These are phyloP conservation scores for Gynostemma pentaphyllum DNA, from an alignment of 306 rosid species.

Conservation along the genomic window DNA sequence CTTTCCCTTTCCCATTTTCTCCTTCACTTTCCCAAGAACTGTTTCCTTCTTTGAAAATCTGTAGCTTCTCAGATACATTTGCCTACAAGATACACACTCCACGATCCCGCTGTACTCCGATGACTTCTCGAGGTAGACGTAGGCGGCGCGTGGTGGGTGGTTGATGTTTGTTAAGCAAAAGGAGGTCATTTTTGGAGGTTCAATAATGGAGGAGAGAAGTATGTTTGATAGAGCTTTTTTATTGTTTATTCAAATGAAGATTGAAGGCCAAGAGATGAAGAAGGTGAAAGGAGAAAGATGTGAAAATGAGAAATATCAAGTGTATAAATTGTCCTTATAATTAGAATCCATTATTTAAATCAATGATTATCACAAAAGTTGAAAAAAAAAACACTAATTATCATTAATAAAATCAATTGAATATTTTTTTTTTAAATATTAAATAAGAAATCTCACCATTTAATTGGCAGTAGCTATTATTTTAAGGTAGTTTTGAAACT, in stretches of 20 bases:
- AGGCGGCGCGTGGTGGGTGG: conserved; percentile 61
- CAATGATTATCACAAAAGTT: too few relatives aligned
- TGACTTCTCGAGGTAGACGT: conserved; percentile 74
- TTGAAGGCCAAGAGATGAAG: too few relatives aligned
- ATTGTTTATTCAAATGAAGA: too few relatives aligned
- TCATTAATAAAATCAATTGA: too few relatives aligned
- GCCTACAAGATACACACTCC: conserved; percentile 84
- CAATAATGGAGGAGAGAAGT: background rate
- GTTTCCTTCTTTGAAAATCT: conserved; percentile 65
- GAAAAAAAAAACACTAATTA: too few relatives aligned
- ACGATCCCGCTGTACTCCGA: conserved; percentile 83
- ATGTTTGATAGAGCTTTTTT: background rate
- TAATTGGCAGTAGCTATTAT: too few relatives aligned
- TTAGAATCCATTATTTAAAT: too few relatives aligned
- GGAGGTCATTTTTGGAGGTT: conserved; percentile 32
- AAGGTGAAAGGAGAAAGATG: background rate
- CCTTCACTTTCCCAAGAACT: conserved; percentile 47
- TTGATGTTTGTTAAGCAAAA: conserved; percentile 60
- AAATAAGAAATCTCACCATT: too few relatives aligned
- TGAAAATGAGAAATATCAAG: too few relatives aligned
- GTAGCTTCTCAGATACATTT: conserved; percentile 74
- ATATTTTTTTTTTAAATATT: too few relatives aligned
- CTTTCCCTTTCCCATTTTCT: conserved; percentile 26
- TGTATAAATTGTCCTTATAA: too few relatives aligned
- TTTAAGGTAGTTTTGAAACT: too few relatives aligned